These are phyloP conservation scores for Phytophthora sansomeana DNA, from an alignment of 352 stramenopile species.

Conservation along the genomic window DNA sequence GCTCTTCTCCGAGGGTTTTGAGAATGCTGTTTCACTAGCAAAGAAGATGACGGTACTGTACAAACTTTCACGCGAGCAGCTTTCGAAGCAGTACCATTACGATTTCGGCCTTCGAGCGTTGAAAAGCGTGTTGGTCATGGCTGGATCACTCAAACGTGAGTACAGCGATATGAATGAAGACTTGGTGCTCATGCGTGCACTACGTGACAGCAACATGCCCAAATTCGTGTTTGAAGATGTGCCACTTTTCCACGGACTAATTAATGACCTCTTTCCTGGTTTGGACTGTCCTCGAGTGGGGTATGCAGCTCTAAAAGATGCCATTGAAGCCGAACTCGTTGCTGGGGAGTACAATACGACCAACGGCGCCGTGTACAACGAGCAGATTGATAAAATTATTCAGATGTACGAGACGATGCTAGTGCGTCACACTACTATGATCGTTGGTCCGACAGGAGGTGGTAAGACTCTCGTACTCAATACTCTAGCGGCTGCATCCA, in stretches of 20 bases:
- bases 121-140: conserved; percentile 96
- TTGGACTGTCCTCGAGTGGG: conserved; percentile 94
- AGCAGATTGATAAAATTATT: conserved; percentile 97
- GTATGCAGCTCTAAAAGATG: conserved; percentile 91
- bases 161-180: conserved; percentile 95
- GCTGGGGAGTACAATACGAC: conserved; percentile 83
- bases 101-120: conserved; percentile 95
- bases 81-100: conserved; percentile 97
- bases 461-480: conserved; percentile 95
- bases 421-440: conserved; percentile 96
- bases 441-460: conserved; percentile 94
- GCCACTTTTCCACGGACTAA: conserved; percentile 94
- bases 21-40: conserved; percentile 87
- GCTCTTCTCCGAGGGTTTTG: conserved; percentile 94
- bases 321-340: conserved; percentile 89
- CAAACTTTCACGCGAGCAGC: conserved; percentile 94
- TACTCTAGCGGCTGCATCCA: conserved; percentile 86
- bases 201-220: conserved; percentile 97
- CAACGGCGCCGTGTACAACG: conserved; percentile 76
- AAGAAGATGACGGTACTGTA: conserved; percentile 97
- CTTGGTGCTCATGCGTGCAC: conserved; percentile 94
- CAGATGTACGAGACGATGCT: conserved; percentile 98
- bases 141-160: conserved; percentile 92
- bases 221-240: conserved; percentile 98
- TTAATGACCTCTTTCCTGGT: conserved; percentile 95